A percentile compares a stretch with the other conserved stretches of the same genome.
Conservation (phyloP, 129 eudicot genomes). For the Mikania micrantha region DNA sequence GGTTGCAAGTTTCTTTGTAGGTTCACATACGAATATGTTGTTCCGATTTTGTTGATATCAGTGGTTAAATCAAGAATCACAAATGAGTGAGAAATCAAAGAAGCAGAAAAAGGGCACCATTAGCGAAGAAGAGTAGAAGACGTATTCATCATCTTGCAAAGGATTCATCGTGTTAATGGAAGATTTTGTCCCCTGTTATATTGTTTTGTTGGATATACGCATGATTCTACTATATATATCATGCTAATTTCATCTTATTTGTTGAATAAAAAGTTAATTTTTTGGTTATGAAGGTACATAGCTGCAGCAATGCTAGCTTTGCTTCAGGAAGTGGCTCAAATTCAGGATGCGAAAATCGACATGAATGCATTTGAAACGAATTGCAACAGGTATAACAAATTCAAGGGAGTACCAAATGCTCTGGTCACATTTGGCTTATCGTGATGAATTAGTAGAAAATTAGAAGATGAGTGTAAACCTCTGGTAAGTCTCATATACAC, state of each 20-base stretch:
- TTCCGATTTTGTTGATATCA: no score
- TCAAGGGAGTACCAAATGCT: constrained; percentile 86
- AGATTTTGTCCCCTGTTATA: no score
- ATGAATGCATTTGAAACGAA: constrained; percentile 63
- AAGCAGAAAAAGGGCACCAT: constrained; percentile 39
- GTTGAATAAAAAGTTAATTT: not conserved
- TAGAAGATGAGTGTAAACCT: constrained; percentile 48
- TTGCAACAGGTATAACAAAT: constrained; percentile 60
- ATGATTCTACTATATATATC: no score
- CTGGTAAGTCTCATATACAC: constrained; percentile 36
- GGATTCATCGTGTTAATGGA: no score
- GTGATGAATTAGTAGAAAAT: constrained; percentile 37
- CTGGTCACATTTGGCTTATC: constrained; percentile 93
- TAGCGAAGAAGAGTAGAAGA: constrained; percentile 77
- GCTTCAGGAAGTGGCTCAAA: constrained; percentile 76
- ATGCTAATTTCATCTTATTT: no score
- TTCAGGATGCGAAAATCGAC: constrained; percentile 42
- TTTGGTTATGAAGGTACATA: constrained; percentile 45
- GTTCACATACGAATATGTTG: no score
- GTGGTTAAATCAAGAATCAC: no score
- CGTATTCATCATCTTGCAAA: constrained; percentile 26
- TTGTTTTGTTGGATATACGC: no score
- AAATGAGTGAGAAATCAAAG: constrained; percentile 43
- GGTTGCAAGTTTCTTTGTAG: no score
- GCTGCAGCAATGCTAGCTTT: constrained; percentile 58